phyloP scores from a whole-genome alignment of 2,329 filamentous ascomycete genomes.

The Colletotrichum sp. region DNA sequence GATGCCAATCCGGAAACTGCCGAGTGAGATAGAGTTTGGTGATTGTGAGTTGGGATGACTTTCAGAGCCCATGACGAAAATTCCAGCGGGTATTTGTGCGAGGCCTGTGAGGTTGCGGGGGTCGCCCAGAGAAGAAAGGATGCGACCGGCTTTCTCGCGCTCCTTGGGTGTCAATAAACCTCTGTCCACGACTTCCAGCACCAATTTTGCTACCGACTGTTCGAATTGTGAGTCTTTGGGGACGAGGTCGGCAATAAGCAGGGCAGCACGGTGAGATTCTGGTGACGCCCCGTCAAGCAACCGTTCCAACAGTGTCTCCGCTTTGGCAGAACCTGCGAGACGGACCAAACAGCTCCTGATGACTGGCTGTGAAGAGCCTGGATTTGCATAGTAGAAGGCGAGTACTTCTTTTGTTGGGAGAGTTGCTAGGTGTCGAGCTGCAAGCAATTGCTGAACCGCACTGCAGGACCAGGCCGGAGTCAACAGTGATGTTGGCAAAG shows the following conservation, averaged over 20 bases:
- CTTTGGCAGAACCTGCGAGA: not conserved
- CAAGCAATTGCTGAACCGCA: not conserved
- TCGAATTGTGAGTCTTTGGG: not conserved
- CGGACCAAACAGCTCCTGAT: not conserved
- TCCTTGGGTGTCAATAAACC: not conserved
- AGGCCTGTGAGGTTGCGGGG: not conserved
- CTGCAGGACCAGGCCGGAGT: not conserved
- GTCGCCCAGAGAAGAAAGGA: not conserved
- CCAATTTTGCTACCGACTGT: not conserved
- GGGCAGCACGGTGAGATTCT: not conserved
- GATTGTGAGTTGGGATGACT: conserved; percentile 4
- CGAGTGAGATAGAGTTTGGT: not conserved
- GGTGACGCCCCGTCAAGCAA: not conserved
- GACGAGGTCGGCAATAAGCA: not conserved
- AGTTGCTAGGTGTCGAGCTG: not conserved
- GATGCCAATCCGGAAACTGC: not conserved
- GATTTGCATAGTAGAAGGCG: not conserved
- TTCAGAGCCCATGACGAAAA: not conserved
- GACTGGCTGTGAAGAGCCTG: not conserved
- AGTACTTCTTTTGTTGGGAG: not conserved
- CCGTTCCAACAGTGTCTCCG: not conserved
- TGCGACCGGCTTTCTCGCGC: not conserved
- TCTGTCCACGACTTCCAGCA: not conserved
- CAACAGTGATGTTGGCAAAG: not conserved
- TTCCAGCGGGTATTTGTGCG: not conserved